Evolutionary conservation across 163 green algal genomes (phyloP).

Genomic region (Chlorella variabilis): DNA sequence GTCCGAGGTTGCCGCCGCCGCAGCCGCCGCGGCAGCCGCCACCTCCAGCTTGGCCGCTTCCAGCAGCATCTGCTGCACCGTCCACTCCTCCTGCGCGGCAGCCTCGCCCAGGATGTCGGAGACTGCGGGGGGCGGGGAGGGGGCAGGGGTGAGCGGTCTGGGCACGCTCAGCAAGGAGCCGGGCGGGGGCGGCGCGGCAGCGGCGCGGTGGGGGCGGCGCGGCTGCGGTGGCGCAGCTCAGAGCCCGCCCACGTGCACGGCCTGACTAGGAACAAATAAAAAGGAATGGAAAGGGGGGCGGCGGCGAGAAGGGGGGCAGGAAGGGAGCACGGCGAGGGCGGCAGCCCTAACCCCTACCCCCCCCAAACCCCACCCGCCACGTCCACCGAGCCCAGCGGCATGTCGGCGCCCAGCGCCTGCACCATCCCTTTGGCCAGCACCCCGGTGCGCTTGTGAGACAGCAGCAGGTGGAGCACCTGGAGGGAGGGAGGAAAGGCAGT

Average conservation of each 20-base stretch:
- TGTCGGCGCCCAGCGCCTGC: constrained; percentile 37
- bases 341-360: too few species aligned
- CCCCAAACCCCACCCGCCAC: constrained; percentile 32
- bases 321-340: too few species aligned
- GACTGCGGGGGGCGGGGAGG: background rate
- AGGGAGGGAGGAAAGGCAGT: background rate
- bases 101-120: constrained; percentile 25
- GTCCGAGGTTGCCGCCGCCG: background rate
- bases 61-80: constrained; percentile 25
- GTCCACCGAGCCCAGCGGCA: constrained; percentile 41
- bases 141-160: background rate
- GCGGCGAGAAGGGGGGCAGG: too few species aligned
- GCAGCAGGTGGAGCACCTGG: constrained; percentile 36
- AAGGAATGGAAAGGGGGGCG: too few species aligned
- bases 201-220: background rate
- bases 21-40: background rate
- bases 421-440: constrained; percentile 26
- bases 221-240: too few species aligned
- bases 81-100: constrained; percentile 22
- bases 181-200: background rate
- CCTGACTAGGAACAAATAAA: too few species aligned
- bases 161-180: background rate
- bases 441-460: constrained; percentile 42
- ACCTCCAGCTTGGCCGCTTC: constrained; percentile 31
- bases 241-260: too few species aligned